phyloP scores from a whole-genome alignment of 139 green algal species.

The Asterochloris sp. region DNA sequence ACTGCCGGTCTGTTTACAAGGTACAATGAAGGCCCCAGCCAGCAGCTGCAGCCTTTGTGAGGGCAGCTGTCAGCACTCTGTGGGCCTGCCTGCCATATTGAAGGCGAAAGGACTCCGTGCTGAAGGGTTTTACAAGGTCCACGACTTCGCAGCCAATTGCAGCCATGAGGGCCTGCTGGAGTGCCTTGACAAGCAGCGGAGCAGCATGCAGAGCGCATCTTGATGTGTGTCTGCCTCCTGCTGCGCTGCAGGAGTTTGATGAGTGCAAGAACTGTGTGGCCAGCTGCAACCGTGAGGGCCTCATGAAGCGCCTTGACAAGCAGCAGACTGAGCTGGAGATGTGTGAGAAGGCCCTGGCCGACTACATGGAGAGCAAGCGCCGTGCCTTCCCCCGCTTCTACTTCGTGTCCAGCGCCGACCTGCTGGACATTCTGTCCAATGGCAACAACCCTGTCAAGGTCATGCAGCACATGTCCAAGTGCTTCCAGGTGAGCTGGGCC shows the following conservation, averaged over 20 bases:
- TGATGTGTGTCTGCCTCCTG: too few species aligned
- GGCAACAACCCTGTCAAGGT: constrained; percentile 59
- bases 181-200: too few species aligned
- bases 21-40: too few species aligned
- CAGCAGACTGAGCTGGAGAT: constrained; percentile 65
- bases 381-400: constrained; percentile 92
- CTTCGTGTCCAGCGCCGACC: constrained; percentile 83
- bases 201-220: too few species aligned
- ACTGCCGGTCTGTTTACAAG: too few species aligned
- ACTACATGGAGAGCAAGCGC: constrained; percentile 90
- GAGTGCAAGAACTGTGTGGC: constrained; percentile 69
- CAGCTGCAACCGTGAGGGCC: constrained; percentile 68
- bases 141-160: too few species aligned
- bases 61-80: too few species aligned
- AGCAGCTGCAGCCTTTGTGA: too few species aligned
- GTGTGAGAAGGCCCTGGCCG: constrained; percentile 80
- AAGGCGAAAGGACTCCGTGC: too few species aligned
- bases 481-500: constrained; percentile 58
- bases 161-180: too few species aligned
- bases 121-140: too few species aligned
- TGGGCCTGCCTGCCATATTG: too few species aligned
- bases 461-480: constrained; percentile 87
- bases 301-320: constrained; percentile 76
- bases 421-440: constrained; percentile 90
- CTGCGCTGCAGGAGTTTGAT: constrained; percentile 16